Evolutionary conservation across 2,329 filamentous ascomycete genomes (phyloP), one percentile per base, ranked within the genome.

Genomic region (Ascochyta rabiei): DNA sequence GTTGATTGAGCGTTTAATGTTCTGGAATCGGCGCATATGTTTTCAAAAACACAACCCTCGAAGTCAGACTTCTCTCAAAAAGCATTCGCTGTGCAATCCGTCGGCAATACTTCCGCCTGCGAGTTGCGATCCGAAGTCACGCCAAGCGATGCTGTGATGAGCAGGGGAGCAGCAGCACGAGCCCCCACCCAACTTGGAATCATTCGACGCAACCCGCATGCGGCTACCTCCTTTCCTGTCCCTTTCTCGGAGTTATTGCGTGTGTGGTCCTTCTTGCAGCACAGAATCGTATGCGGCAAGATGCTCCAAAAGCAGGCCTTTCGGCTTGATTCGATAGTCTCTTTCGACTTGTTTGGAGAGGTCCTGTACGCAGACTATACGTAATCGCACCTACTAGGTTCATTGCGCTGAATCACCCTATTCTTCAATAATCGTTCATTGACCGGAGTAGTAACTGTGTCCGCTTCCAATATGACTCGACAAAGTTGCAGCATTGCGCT

Each of bases 131-230:
- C 57, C 48, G 43, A 55, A 40, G 46, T 67, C 66, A 71, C 68
- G 69, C 70, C 69, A 71, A 71, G 68, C 33, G 46, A 62, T 57
- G 63, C 59, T 41, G 60, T 66, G 60, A 68, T 60, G 49, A 52
- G 60, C 51, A 59, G 49, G 57, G 61, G 52, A 37, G 34, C 43
- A 38, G 50, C 56, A 63, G 62, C 64, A 61, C 55, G 54, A 60
- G 37, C 52, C 57, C 50, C 48, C 26, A 43, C 45, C 61, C 56
- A 61, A 57, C 38, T 57, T 48, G 51, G 33, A 60, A 63, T 63
- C 57, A 47, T 62, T 59, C 63, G 58, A 65, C 58, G 45, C 24
- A 28, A 13, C 30, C 62, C 61, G 37, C 56, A 61, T 57, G 19
- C 55, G 56, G 61, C 51, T 68, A 67, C 45, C 30, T 33, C 16